phyloP scores from a whole-genome alignment of 2,329 filamentous ascomycete genomes.

The Fusarium buharicum region DNA sequence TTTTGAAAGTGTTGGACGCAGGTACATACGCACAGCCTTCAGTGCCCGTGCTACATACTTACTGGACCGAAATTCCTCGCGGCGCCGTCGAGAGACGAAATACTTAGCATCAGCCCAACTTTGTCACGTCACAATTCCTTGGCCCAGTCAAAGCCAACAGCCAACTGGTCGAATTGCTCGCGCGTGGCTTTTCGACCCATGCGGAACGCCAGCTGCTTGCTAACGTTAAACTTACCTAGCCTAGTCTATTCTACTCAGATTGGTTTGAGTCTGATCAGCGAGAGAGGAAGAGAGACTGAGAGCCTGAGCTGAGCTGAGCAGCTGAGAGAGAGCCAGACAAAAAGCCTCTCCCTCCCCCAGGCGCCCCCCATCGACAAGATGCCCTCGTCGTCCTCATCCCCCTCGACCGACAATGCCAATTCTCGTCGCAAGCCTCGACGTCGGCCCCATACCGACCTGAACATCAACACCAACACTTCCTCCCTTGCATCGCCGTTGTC shows the following conservation, averaged over 20 bases:
- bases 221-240: constrained; percentile 18
- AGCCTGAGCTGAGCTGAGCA: not conserved
- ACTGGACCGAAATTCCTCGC: constrained; percentile 32
- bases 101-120: constrained; percentile 35
- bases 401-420: constrained; percentile 45
- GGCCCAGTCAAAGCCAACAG: constrained; percentile 35
- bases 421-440: constrained; percentile 41
- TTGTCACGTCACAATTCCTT: constrained; percentile 45
- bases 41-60: not conserved
- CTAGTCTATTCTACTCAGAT: constrained; percentile 28
- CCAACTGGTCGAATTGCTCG: constrained; percentile 33
- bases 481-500: constrained; percentile 40
- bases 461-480: constrained; percentile 41
- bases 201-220: constrained; percentile 33
- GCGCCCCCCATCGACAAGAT: constrained; percentile 30
- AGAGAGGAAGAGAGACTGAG: constrained; percentile 12
- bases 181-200: constrained; percentile 41
- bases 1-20: constrained; percentile 21
- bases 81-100: constrained; percentile 33
- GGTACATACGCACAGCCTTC: constrained; percentile 14
- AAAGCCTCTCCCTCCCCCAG: constrained; percentile 32
- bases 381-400: constrained; percentile 32
- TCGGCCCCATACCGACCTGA: constrained; percentile 41
- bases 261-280: constrained; percentile 28
- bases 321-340: constrained; percentile 22